These are phyloP conservation scores for Ascochyta lentis DNA, from an alignment of 2,329 filamentous ascomycete genomes.

Conservation along the genomic window DNA sequence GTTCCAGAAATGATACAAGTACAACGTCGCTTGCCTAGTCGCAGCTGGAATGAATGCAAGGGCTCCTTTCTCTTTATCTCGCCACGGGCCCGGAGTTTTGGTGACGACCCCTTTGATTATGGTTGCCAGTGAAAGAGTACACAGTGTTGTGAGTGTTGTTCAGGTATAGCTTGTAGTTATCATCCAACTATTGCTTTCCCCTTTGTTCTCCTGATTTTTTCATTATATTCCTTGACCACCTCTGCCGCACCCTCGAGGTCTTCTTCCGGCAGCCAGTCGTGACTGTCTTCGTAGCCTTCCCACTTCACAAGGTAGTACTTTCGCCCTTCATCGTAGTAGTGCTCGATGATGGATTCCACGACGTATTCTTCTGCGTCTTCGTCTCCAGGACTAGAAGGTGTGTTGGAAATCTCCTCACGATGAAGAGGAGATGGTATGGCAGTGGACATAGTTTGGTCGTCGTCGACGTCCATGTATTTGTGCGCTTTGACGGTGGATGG, in stretches of 20 bases:
- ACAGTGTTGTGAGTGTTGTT: too few relatives aligned
- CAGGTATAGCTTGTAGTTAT: too few relatives aligned
- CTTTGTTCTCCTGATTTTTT: constrained; percentile 8
- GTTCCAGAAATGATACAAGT: too few relatives aligned
- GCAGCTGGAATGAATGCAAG: too few relatives aligned
- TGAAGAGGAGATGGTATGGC: not conserved
- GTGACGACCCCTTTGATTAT: too few relatives aligned
- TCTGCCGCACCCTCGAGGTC: constrained; percentile 37
- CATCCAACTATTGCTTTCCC: too few relatives aligned
- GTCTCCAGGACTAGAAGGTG: not conserved
- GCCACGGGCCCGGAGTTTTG: too few relatives aligned
- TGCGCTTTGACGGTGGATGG: not conserved
- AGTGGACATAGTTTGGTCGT: not conserved
- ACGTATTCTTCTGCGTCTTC: constrained; percentile 34
- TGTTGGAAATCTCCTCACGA: not conserved
- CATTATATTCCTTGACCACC: constrained; percentile 35
- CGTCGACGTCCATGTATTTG: not conserved
- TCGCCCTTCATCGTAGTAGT: constrained; percentile 24
- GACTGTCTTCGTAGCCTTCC: constrained; percentile 40
- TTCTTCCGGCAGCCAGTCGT: constrained; percentile 41
- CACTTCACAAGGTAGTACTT: constrained; percentile 46
- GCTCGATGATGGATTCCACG: constrained; percentile 38
- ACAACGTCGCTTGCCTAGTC: too few relatives aligned
- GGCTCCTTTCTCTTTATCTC: too few relatives aligned
- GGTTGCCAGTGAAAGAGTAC: too few relatives aligned